Conservation (phyloP, 2,329 filamentous ascomycete species). For the Amauroascus verrucosus region DNA sequence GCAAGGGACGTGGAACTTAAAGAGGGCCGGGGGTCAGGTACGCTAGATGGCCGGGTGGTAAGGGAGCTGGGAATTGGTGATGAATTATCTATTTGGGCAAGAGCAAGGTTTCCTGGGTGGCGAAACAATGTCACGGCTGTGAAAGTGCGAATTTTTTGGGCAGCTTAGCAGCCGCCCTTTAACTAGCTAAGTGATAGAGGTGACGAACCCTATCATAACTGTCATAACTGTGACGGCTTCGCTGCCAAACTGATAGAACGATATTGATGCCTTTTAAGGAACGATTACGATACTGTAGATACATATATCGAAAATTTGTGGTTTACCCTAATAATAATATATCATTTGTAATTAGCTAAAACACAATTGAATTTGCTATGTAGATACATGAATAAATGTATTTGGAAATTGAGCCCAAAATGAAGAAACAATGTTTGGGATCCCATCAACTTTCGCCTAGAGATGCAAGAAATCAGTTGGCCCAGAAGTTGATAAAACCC, state of each 20-base stretch:
- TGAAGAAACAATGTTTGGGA: neutral
- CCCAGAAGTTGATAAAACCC: neutral
- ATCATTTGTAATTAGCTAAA: neutral
- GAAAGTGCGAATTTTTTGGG: constrained; percentile 31
- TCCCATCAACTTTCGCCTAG: neutral
- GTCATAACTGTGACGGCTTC: too few relatives aligned
- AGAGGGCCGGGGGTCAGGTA: constrained; percentile 28
- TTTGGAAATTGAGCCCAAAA: neutral
- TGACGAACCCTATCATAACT: too few relatives aligned
- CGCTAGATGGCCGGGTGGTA: constrained; percentile 29
- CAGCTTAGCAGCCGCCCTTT: constrained; percentile 18
- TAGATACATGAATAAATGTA: constrained; percentile 3
- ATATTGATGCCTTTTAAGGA: too few relatives aligned
- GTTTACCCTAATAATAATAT: neutral
- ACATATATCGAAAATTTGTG: too few relatives aligned
- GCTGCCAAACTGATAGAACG: neutral
- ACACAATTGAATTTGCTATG: neutral
- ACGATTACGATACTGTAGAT: too few relatives aligned
- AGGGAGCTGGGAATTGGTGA: constrained; percentile 29
- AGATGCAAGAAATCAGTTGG: neutral
- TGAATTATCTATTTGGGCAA: constrained; percentile 30
- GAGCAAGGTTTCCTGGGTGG: constrained; percentile 32
- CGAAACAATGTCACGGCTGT: constrained; percentile 26
- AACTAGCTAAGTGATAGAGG: too few relatives aligned
- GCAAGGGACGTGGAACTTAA: constrained; percentile 25